These are phyloP conservation scores for Trichocomaceae sp. DNA, from an alignment of 2,329 filamentous ascomycete genomes.

Conservation along the genomic window DNA sequence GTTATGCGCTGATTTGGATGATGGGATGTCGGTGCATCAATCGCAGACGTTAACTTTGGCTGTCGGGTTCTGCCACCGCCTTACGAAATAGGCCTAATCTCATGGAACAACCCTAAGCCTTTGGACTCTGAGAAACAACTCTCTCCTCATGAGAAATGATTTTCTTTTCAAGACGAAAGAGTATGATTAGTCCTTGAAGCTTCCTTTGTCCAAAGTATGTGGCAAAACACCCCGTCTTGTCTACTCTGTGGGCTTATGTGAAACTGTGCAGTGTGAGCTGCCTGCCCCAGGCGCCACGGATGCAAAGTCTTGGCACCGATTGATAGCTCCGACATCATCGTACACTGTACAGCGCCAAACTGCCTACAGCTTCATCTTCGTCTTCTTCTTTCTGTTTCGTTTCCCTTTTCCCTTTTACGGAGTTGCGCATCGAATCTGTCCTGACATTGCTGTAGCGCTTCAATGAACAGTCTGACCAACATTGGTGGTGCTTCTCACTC, in stretches of 20 bases:
- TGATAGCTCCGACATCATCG: constrained; percentile 6
- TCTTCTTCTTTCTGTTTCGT: constrained; percentile 1
- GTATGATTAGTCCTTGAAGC: not conserved
- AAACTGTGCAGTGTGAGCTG: no score
- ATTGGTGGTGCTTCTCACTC: not conserved
- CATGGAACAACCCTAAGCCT: not conserved
- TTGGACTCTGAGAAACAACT: not conserved
- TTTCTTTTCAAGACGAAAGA: not conserved
- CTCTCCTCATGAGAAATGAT: not conserved
- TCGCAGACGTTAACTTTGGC: constrained; percentile 10
- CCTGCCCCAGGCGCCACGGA: not conserved
- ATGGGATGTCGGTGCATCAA: not conserved
- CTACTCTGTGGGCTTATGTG: not conserved
- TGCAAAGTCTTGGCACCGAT: constrained; percentile 4
- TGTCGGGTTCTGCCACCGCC: constrained; percentile 12
- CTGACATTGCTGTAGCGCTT: not conserved
- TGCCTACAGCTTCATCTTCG: constrained; percentile 3
- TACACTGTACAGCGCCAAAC: not conserved
- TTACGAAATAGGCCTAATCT: constrained; percentile 8
- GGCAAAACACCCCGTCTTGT: not conserved
- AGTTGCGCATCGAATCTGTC: not conserved
- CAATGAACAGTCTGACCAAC: not conserved
- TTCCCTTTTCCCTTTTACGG: not conserved
- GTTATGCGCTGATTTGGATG: constrained; percentile 13
- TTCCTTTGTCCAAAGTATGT: not conserved